A percentile compares a stretch with the other conserved stretches of the same genome.
Evolutionary conservation across 441 rosid genomes (phyloP).

Genomic region (Manihot esculenta): DNA sequence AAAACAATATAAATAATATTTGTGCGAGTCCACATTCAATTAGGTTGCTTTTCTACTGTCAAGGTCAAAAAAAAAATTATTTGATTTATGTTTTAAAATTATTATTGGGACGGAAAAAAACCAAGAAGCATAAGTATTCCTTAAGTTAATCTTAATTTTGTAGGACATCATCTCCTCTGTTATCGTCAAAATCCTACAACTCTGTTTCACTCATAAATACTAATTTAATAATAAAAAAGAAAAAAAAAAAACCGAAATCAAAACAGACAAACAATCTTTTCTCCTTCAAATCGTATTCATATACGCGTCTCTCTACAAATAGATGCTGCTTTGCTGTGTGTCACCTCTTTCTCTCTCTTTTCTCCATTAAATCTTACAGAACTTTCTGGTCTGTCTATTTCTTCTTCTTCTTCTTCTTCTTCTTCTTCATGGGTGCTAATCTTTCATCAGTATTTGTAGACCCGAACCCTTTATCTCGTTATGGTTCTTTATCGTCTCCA

Average conservation of each 20-base stretch:
- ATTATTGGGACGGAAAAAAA: no score
- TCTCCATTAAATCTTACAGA: neutral
- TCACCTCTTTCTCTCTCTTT: neutral
- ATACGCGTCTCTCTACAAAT: slow-evolving; percentile 29
- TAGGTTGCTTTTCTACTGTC: no score
- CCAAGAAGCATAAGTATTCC: no score
- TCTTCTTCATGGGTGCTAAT: slow-evolving; percentile 53
- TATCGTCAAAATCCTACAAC: neutral
- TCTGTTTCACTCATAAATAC: neutral
- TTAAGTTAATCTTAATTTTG: no score
- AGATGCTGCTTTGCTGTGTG: neutral
- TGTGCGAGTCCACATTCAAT: no score
- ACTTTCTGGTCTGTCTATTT: neutral
- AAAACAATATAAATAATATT: no score
- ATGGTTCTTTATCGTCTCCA: slow-evolving; percentile 13
- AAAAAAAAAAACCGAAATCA: neutral
- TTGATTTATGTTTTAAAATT: no score
- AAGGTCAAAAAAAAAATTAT: no score
- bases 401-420: neutral
- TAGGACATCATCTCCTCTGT: no score
- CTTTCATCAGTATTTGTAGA: slow-evolving; percentile 41
- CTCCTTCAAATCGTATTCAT: neutral
- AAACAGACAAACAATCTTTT: neutral
- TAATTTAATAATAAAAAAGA: neutral
- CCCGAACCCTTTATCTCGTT: slow-evolving; percentile 17